Evolutionary conservation across 2,329 filamentous ascomycete genomes (phyloP).

Genomic region (Epichloe gansuensis): DNA sequence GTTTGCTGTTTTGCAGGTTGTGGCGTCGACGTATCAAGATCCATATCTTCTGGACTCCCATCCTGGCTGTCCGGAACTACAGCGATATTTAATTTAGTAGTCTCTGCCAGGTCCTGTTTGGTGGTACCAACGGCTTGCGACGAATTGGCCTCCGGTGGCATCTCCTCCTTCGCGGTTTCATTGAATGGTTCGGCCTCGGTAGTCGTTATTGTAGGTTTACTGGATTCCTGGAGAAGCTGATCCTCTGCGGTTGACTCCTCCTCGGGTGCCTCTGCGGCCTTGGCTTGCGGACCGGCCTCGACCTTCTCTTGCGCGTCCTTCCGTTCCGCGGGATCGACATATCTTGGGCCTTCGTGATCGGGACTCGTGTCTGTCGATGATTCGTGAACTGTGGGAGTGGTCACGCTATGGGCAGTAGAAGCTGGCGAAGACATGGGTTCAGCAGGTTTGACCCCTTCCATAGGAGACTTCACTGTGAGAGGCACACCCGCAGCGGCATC

Average conservation of each 20-base stretch:
- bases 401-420: conserved; percentile 61
- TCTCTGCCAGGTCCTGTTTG: not conserved
- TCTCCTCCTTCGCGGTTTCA: not conserved
- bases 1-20: conserved; percentile 8
- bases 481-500: not conserved
- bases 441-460: conserved; percentile 23
- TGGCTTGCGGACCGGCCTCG: not conserved
- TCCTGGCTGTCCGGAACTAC: conserved; percentile 26
- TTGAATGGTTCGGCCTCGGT: conserved; percentile 6
- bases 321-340: conserved; percentile 35
- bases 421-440: conserved; percentile 41
- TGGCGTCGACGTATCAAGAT: conserved; percentile 19
- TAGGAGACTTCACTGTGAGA: conserved; percentile 21
- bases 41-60: conserved; percentile 20
- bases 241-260: conserved; percentile 25
- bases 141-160: not conserved
- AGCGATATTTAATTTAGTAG: not conserved
- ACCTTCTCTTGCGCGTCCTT: conserved; percentile 25
- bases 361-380: conserved; percentile 63
- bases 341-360: conserved; percentile 51
- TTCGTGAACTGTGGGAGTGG: conserved; percentile 56
- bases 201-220: conserved; percentile 16
- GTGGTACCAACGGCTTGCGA: not conserved
- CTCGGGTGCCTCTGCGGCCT: not conserved
- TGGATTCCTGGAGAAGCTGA: conserved; percentile 32